Percentiles rank a stretch among this genome's conserved stretches.
phyloP scores from a whole-genome alignment of 345 rosid species.

The Microthlaspi erraticum region DNA sequence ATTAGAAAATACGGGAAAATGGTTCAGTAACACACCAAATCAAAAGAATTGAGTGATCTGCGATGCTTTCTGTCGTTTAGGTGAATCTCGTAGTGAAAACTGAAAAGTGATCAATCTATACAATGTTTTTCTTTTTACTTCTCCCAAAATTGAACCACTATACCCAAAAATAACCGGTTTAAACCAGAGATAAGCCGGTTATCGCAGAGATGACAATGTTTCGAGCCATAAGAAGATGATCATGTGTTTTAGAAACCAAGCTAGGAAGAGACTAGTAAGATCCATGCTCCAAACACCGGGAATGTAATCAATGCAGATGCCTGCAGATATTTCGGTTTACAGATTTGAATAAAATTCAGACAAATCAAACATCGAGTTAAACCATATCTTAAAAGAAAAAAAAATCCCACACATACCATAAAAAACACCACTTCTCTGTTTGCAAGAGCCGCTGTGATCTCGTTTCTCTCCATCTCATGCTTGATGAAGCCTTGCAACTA shows the following conservation, averaged over 20 bases:
- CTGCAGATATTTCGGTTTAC: constrained; percentile 48
- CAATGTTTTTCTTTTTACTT: too few relatives aligned
- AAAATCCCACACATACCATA: constrained; percentile 56
- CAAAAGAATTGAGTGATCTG: too few relatives aligned
- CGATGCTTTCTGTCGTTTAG: too few relatives aligned
- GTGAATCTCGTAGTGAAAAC: too few relatives aligned
- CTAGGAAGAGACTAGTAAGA: constrained; percentile 52
- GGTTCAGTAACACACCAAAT: too few relatives aligned
- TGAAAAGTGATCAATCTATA: too few relatives aligned
- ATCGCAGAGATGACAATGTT: not conserved
- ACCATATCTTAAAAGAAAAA: not conserved
- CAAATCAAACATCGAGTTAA: constrained; percentile 1
- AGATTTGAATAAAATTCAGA: constrained; percentile 3
- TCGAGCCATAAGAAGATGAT: constrained; percentile 6
- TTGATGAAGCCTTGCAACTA: constrained; percentile 77
- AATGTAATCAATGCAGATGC: constrained; percentile 75
- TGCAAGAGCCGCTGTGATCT: constrained; percentile 63
- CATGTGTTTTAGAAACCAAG: constrained; percentile 22
- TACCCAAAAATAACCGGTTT: not conserved
- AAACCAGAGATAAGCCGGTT: constrained; percentile 5
- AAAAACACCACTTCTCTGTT: constrained; percentile 72
- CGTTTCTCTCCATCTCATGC: constrained; percentile 63
- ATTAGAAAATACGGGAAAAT: too few relatives aligned
- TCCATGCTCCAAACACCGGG: constrained; percentile 71
- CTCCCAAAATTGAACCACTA: not conserved